A percentile compares a stretch with the other conserved stretches of the same genome.
phyloP scores from a whole-genome alignment of 2,329 filamentous ascomycete genomes.

The Colletotrichum graminicola region DNA sequence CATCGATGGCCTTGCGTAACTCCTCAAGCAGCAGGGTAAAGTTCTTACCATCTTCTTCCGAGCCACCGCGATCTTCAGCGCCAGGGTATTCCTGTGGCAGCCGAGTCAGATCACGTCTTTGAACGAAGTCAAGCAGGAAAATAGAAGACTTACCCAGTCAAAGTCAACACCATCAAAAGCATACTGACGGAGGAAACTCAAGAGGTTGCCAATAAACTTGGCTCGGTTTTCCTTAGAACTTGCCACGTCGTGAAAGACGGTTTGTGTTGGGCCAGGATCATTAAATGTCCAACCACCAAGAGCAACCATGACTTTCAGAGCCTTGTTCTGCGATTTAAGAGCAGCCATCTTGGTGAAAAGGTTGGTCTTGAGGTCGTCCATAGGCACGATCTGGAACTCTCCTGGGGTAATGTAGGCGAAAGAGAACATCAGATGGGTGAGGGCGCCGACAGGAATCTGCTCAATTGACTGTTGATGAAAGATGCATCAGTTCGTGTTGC shows the following conservation, averaged over 20 bases:
- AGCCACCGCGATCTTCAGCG: slow-evolving; percentile 44
- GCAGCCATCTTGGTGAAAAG: slow-evolving; percentile 47
- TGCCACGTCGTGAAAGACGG: slow-evolving; percentile 47
- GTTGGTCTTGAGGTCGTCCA: slow-evolving; percentile 43
- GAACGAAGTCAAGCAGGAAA: no score
- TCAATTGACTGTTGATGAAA: no score
- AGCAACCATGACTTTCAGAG: slow-evolving; percentile 50
- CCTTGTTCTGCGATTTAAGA: slow-evolving; percentile 47
- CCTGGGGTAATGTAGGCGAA: slow-evolving; percentile 52
- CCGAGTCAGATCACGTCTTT: no score
- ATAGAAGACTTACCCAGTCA: slow-evolving; percentile 33
- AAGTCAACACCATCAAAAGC: slow-evolving; percentile 42
- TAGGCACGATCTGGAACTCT: slow-evolving; percentile 47
- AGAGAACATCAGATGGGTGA: slow-evolving; percentile 49
- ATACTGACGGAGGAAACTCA: slow-evolving; percentile 28
- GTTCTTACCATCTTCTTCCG: slow-evolving; percentile 44
- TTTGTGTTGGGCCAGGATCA: slow-evolving; percentile 47
- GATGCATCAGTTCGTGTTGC: no score
- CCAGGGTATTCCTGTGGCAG: slow-evolving; percentile 28
- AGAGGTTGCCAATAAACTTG: slow-evolving; percentile 25
- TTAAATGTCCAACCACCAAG: slow-evolving; percentile 59
- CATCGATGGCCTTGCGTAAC: slow-evolving; percentile 38
- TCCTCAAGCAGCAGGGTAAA: slow-evolving; percentile 44
- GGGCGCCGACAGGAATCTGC: slow-evolving; percentile 42
- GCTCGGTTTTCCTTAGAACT: slow-evolving; percentile 22